These are phyloP conservation scores for Coniochaeta sp. DNA, from an alignment of 2,329 filamentous ascomycete genomes.

Conservation along the genomic window DNA sequence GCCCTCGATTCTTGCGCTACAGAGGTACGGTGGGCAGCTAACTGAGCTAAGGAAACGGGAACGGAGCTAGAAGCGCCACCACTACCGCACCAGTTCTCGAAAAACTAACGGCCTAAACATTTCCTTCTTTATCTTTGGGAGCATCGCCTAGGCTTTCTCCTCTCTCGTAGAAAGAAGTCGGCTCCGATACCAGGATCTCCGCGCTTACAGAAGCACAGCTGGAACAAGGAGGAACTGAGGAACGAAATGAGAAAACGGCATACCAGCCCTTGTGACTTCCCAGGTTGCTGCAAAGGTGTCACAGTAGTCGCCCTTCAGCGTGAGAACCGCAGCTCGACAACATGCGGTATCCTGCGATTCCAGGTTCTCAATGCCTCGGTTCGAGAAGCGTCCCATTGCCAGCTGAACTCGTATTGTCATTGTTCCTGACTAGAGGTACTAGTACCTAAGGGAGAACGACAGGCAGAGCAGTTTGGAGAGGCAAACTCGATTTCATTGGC, in stretches of 20 bases:
- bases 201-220: background rate
- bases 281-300: background rate
- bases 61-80: slow-evolving; percentile 1
- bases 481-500: background rate
- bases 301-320: background rate
- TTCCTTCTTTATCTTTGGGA: background rate
- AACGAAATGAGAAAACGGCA: background rate
- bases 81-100: background rate
- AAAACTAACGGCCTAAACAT: background rate
- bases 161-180: background rate
- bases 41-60: background rate
- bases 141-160: background rate
- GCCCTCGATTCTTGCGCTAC: background rate
- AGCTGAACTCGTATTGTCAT: background rate
- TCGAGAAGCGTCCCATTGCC: background rate
- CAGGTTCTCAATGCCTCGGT: background rate
- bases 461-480: background rate
- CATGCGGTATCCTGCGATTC: too few species aligned
- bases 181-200: background rate
- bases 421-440: background rate
- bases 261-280: too few species aligned
- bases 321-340: background rate
- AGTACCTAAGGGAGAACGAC: background rate
- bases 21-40: background rate
- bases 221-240: background rate